Evolutionary conservation across 306 rosid species (phyloP).

Genomic region (Gleditsia sinensis): DNA sequence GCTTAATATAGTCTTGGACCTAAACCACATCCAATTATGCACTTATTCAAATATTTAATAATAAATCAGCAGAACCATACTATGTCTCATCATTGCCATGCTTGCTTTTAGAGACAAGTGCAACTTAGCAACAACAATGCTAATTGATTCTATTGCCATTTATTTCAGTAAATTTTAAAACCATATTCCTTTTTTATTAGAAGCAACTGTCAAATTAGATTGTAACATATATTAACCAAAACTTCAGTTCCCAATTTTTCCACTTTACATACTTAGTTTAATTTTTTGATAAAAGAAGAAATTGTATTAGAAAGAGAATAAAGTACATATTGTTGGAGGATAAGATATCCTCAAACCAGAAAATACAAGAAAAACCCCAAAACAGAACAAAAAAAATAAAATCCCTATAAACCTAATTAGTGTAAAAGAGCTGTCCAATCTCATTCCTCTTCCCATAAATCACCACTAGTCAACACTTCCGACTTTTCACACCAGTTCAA

Average conservation of each 20-base stretch:
- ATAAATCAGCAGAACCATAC: slow-evolving; percentile 16
- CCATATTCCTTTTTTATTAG: background rate
- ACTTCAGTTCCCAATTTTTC: background rate
- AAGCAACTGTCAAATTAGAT: background rate
- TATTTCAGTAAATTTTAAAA: background rate
- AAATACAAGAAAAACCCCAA: too few species aligned
- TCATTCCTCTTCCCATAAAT: background rate
- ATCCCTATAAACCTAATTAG: too few species aligned
- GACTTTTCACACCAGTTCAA: background rate
- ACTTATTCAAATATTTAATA: background rate
- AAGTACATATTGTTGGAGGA: too few species aligned
- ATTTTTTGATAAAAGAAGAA: too few species aligned
- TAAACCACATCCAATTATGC: background rate
- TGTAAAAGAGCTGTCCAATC: too few species aligned
- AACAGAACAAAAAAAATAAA: too few species aligned
- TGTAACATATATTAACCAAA: background rate
- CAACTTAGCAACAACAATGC: background rate
- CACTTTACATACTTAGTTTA: background rate
- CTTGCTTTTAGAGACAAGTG: background rate
- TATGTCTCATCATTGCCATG: background rate
- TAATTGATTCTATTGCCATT: background rate
- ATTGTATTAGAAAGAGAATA: too few species aligned
- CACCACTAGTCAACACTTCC: background rate
- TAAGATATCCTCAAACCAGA: too few species aligned
- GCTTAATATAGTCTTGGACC: slow-evolving; percentile 1